A percentile compares a stretch with the other conserved stretches of the same genome.
Conservation (phyloP, 208 protist species). For the Trypanosoma rangeli region DNA sequence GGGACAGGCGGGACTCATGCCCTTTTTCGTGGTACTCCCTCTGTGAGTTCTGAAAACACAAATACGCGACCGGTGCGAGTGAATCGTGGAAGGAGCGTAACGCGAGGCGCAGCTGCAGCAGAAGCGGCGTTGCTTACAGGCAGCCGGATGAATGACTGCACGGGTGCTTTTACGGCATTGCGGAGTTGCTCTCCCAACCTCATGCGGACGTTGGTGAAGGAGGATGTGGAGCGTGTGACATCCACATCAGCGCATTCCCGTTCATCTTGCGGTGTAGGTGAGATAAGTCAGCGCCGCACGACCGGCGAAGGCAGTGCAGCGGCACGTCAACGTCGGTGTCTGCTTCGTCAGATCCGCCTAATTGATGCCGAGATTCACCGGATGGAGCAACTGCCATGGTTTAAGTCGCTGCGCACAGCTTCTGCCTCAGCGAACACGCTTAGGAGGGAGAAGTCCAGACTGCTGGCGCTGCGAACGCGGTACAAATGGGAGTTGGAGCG, state of each 20-base stretch:
- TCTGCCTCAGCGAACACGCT: background rate
- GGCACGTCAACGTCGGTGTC: conserved; percentile 8
- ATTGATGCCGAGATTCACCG: conserved; percentile 22
- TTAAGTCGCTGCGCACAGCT: conserved; percentile 5
- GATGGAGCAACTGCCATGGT: conserved; percentile 15
- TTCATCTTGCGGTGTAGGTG: too few relatives aligned
- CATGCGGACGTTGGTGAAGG: background rate
- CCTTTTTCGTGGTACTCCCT: background rate
- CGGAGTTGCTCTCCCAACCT: background rate
- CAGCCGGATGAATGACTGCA: background rate
- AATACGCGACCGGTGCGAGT: background rate
- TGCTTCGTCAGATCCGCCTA: conserved; percentile 24
- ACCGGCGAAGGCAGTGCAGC: background rate
- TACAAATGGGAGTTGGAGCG: conserved; percentile 17
- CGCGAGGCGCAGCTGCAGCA: background rate
- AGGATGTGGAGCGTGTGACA: background rate
- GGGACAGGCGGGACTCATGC: background rate
- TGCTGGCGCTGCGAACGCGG: conserved; percentile 11
- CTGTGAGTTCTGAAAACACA: conserved; percentile 6
- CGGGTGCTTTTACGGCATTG: background rate
- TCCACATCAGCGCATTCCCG: background rate
- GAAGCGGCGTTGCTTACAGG: background rate
- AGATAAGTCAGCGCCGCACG: background rate
- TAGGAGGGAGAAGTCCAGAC: conserved; percentile 7
- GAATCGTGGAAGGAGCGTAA: background rate